Percentiles rank a stretch among this genome's conserved stretches.
Evolutionary conservation across 1,284 basidiomycete genomes (phyloP).

Genomic region (Fomitopsis schrenkii): DNA sequence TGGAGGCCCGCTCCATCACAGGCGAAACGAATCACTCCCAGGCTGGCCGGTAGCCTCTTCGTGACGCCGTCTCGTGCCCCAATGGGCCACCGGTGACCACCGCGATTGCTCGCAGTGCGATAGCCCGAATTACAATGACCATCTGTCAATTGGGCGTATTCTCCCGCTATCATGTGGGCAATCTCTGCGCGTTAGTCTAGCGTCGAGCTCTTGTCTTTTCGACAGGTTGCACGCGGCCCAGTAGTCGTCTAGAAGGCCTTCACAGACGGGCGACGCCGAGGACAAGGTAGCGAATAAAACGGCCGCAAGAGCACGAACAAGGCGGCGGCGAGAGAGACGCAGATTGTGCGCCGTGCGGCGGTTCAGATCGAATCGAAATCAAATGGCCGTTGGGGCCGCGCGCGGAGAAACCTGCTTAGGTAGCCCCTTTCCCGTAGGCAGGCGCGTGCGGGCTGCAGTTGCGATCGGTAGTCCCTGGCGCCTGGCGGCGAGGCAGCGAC

Average conservation of each 20-base stretch:
- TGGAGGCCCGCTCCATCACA: neutral
- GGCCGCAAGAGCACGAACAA: neutral
- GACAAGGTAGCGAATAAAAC: neutral
- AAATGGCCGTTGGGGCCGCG: neutral
- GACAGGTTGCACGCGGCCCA: neutral
- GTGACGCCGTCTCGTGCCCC: neutral
- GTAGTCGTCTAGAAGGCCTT: neutral
- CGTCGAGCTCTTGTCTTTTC: neutral
- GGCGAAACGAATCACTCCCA: neutral
- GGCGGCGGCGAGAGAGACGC: neutral
- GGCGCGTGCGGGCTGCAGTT: neutral
- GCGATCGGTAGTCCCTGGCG: no score
- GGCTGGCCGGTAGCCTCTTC: neutral
- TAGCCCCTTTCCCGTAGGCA: neutral
- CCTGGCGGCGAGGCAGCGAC: no score
- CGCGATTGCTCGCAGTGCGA: neutral
- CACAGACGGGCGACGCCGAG: neutral
- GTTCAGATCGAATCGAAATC: neutral
- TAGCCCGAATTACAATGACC: neutral
- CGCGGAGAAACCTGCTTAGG: neutral
- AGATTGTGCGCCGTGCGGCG: neutral
- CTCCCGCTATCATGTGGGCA: neutral
- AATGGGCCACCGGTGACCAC: neutral
- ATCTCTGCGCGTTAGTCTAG: neutral
- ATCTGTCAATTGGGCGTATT: neutral